A percentile compares a stretch with the other conserved stretches of the same genome.
phyloP scores from a whole-genome alignment of 2,329 filamentous ascomycete species.

The Colletotrichum caudatum region DNA sequence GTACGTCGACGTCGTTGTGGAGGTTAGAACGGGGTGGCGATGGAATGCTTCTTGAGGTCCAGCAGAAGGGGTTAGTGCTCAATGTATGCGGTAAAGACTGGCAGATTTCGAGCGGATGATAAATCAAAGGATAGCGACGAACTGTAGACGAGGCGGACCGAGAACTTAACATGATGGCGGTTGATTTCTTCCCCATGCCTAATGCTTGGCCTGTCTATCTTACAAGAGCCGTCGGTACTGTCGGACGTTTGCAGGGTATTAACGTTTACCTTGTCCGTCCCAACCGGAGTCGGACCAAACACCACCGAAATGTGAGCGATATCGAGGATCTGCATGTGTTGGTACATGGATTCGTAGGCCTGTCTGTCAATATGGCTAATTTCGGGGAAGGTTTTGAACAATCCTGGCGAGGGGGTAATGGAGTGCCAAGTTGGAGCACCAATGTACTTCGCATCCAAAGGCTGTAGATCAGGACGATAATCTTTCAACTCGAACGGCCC shows the following conservation, averaged over 20 bases:
- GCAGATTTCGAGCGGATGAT: background rate
- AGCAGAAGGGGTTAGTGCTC: background rate
- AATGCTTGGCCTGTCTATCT: background rate
- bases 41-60: background rate
- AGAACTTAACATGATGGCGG: no score
- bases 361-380: background rate
- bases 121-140: background rate
- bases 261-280: background rate
- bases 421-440: no score
- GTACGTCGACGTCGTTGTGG: background rate
- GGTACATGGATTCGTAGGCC: background rate
- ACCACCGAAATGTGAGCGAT: no score
- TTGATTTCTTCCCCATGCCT: no score
- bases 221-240: background rate
- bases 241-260: background rate
- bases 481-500: no score
- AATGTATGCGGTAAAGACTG: background rate
- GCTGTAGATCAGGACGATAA: no score
- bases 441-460: no score
- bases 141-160: background rate
- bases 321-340: no score
- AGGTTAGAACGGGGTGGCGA: background rate
- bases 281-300: background rate
- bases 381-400: background rate
- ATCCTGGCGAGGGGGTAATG: no score